A percentile compares a stretch with the other conserved stretches of the same genome.
phyloP scores from a whole-genome alignment of 2,329 filamentous ascomycete species.

The Ophiostoma tasmaniense region DNA sequence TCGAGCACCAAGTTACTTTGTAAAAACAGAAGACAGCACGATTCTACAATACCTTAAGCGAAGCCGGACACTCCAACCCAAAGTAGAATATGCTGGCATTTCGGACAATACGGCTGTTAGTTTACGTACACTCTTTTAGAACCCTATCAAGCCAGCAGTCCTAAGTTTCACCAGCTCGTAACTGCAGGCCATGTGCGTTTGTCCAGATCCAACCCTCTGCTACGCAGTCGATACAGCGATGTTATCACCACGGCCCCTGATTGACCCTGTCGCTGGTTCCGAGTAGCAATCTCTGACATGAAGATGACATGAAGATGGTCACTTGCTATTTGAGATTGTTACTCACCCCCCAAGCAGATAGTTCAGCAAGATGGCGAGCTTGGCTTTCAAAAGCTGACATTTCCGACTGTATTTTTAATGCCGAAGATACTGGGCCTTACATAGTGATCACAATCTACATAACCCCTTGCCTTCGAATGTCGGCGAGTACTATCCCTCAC shows the following conservation, averaged over 20 bases:
- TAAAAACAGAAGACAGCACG: no score
- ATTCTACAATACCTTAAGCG: no score
- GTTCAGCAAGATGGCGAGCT: not conserved
- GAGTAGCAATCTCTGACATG: conserved; percentile 14
- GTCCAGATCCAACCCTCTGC: not conserved
- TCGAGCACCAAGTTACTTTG: not conserved
- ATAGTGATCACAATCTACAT: not conserved
- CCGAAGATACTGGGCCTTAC: not conserved
- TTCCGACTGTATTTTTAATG: not conserved
- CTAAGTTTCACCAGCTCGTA: not conserved
- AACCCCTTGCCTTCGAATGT: not conserved
- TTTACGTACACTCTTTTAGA: not conserved
- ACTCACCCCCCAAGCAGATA: not conserved
- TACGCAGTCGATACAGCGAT: not conserved
- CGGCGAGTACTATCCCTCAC: not conserved
- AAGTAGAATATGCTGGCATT: not conserved
- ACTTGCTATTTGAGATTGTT: not conserved
- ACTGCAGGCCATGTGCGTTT: not conserved
- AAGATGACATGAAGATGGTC: not conserved
- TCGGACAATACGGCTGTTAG: not conserved
- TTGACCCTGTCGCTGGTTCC: conserved; percentile 12
- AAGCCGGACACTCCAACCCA: not conserved
- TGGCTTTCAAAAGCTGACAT: not conserved
- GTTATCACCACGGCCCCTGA: conserved; percentile 10
- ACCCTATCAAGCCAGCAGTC: not conserved